A percentile compares a stretch with the other conserved stretches of the same genome.
Evolutionary conservation across 2,329 filamentous ascomycete species (phyloP).

Genomic region (Furcasterigmium sp.): DNA sequence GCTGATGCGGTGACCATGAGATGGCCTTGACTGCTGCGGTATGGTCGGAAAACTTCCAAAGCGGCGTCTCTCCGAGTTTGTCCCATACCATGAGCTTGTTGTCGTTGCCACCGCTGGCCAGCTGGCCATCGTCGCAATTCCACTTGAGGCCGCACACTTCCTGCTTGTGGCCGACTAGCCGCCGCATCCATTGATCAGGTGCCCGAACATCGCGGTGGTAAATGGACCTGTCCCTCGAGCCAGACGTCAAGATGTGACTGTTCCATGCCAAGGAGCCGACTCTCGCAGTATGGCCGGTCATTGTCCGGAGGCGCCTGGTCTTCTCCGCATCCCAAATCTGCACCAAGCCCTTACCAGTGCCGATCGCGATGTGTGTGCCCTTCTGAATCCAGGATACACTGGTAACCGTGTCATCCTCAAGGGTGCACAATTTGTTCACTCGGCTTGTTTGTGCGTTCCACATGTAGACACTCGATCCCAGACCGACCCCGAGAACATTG

Average conservation of each 20-base stretch:
- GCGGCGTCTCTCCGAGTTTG: slow-evolving; percentile 83
- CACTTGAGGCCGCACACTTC: slow-evolving; percentile 95
- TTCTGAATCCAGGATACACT: slow-evolving; percentile 98
- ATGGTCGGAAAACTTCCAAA: slow-evolving; percentile 93
- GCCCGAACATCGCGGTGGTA: slow-evolving; percentile 93
- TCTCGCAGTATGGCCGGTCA: slow-evolving; percentile 92
- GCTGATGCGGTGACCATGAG: slow-evolving; percentile 94
- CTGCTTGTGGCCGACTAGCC: slow-evolving; percentile 91
- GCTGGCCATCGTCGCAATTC: slow-evolving; percentile 93
- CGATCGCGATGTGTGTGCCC: slow-evolving; percentile 92
- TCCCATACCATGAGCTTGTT: slow-evolving; percentile 99
- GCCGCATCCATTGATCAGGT: slow-evolving; percentile 83
- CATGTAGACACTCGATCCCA: slow-evolving; percentile 94
- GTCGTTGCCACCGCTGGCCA: slow-evolving; percentile 94
- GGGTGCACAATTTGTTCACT: slow-evolving; percentile 89
- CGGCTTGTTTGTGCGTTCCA: slow-evolving; percentile 92
- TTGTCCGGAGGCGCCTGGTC: slow-evolving; percentile 79
- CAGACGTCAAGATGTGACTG: slow-evolving; percentile 92
- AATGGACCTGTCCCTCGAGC: slow-evolving; percentile 87
- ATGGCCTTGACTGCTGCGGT: slow-evolving; percentile 97
- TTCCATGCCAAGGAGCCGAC: slow-evolving; percentile 97
- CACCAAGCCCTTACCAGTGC: slow-evolving; percentile 88
- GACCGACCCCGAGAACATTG: slow-evolving; percentile 86
- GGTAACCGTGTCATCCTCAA: slow-evolving; percentile 90
- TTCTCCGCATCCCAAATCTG: slow-evolving; percentile 97